Percentiles rank a stretch among this genome's conserved stretches.
phyloP scores from a whole-genome alignment of 2,329 filamentous ascomycete species.

The Fusarium incarnatum region DNA sequence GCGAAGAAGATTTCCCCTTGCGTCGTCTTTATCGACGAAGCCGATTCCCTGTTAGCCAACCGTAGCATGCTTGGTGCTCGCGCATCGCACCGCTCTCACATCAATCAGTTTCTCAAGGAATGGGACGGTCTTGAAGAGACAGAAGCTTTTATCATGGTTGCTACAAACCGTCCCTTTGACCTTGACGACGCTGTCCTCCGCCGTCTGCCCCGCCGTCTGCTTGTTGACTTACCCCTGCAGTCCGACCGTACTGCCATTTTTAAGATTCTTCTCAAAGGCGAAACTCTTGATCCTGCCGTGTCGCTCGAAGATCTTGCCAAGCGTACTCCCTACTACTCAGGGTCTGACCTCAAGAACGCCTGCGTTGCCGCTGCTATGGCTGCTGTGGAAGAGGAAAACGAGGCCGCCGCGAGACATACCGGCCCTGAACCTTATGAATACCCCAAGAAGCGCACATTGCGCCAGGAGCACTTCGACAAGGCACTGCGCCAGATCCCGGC shows the following conservation, averaged over 20 bases:
- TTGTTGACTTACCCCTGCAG: constrained; percentile 78
- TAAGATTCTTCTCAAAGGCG: constrained; percentile 76
- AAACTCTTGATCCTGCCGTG: constrained; percentile 71
- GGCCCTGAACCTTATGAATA: constrained; percentile 66
- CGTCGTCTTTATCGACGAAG: constrained; percentile 97
- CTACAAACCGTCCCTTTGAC: constrained; percentile 95
- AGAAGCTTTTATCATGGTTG: constrained; percentile 96
- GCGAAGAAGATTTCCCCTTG: constrained; percentile 92
- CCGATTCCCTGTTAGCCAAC: constrained; percentile 89
- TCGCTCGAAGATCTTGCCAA: constrained; percentile 72
- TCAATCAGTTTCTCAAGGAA: constrained; percentile 96
- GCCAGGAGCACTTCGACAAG: constrained; percentile 80
- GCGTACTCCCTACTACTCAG: constrained; percentile 81
- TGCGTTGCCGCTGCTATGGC: constrained; percentile 83
- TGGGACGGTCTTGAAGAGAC: constrained; percentile 91
- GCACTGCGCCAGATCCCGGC: constrained; percentile 90
- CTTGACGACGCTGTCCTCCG: constrained; percentile 88
- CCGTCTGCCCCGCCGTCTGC: constrained; percentile 77
- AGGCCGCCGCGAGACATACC: constrained; percentile 52
- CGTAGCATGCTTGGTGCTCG: constrained; percentile 74
- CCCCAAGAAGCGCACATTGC: constrained; percentile 68
- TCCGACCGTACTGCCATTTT: constrained; percentile 76
- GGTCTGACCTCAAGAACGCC: constrained; percentile 85
- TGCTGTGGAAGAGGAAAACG: constrained; percentile 79
- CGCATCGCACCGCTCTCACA: constrained; percentile 83